Conservation (phyloP, 2,329 filamentous ascomycete species). For the Talaromyces atroroseus region DNA sequence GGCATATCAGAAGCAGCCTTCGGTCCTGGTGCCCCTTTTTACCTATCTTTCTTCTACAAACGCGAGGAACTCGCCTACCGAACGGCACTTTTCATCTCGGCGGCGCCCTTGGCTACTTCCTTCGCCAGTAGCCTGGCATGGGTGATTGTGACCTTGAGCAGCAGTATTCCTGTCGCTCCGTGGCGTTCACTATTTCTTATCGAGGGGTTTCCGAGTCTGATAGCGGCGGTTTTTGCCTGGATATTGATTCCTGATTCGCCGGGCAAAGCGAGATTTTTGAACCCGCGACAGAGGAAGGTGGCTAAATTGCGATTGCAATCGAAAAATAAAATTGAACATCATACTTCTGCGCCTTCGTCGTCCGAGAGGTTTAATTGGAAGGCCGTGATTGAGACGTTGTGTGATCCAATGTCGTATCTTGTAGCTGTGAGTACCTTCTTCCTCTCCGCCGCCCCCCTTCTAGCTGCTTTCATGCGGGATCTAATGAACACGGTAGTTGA, state of each 20-base stretch:
- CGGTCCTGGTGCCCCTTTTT: constrained; percentile 59
- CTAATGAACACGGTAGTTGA: constrained; percentile 39
- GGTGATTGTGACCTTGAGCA: constrained; percentile 66
- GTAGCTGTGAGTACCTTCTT: constrained; percentile 50
- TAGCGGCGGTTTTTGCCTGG: constrained; percentile 71
- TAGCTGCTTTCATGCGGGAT: neutral
- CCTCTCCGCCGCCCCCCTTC: neutral
- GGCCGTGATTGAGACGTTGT: constrained; percentile 56
- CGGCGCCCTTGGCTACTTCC: constrained; percentile 55
- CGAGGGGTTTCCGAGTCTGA: constrained; percentile 76
- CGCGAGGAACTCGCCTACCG: constrained; percentile 73
- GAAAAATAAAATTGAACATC: constrained; percentile 39
- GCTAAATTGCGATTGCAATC: constrained; percentile 61
- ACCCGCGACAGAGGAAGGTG: constrained; percentile 60
- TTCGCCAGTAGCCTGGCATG: constrained; percentile 74
- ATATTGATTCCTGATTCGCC: constrained; percentile 71
- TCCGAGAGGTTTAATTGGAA: constrained; percentile 44
- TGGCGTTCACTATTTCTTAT: constrained; percentile 83
- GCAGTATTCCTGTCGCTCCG: constrained; percentile 63
- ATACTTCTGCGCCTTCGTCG: constrained; percentile 21
- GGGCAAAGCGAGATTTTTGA: constrained; percentile 58
- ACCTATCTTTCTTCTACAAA: constrained; percentile 59
- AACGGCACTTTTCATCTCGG: constrained; percentile 81
- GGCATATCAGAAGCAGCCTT: constrained; percentile 59
- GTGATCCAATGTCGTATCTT: constrained; percentile 66